Evolutionary conservation across 208 protist genomes (phyloP), one percentile per base, ranked within the genome.

Genomic region (Trypanosoma avium): DNA sequence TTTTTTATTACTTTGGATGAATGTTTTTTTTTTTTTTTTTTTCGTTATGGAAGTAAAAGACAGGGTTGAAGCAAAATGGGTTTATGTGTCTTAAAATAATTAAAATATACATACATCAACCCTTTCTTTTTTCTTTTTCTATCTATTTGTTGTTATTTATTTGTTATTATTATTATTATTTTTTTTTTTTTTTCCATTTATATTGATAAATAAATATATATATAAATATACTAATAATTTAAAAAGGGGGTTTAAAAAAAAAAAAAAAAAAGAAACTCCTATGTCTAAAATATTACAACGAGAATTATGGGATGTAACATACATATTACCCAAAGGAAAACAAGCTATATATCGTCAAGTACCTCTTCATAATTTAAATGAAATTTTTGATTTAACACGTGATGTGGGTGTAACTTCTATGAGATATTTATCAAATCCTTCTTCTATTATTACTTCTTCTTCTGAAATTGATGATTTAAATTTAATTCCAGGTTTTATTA

Each of bases 301-400:
- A 22, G n/a, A 45, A 9, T 3, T 38, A 0, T 65, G 61, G 61
- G 49, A 67, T 53, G 63, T 69, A 10, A 69, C 43, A 7, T 69
- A 54, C 29, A 33, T 60, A n/a, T 43, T 61, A 10, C 53, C 54
- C 19, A 53, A 47, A n/a, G 45, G 50, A 27, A 35, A 47, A 3
- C 29, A 33, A 7, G 30, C 36, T 21, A 27, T 67, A 17, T 67
- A 59, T 33, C 61, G 50, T 26, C 35, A 27, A 9, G 61, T 67
- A 13, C 61, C 61, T 8, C 50, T 67, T 7, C 26, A 19, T 13
- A 59, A 58, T 26, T 52, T 67, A 27, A 27, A 49, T 30, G 38
- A 58, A 35, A 22, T 67, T 27, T 5, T 29, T 42, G 35, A 48
- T 9, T 38, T 67, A 2, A 67, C 61, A 17, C 38, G 50, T 67